Base-by-base conservation (phyloP, 2,329 filamentous ascomycete species). In the Dactylonectria estremocensis region DNA sequence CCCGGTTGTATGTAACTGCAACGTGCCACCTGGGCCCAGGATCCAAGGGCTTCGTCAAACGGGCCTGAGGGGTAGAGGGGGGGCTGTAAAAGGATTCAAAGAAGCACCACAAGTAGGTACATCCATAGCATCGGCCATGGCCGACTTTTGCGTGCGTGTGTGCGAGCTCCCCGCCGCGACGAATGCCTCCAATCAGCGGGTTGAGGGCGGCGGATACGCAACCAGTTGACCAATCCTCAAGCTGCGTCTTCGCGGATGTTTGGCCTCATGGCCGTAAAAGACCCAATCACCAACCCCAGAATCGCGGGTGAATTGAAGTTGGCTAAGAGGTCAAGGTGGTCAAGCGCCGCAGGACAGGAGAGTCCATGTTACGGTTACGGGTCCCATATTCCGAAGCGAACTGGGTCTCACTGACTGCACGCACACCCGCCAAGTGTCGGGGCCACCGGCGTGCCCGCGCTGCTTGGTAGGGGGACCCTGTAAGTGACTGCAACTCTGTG, bases 361-460 rank as follows among this genome's bases (percentile, higher is more conserved):
- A 46, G 52, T 31, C 50, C 57, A 61, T 66, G 45, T 52, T 31
- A 52, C 40, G 54, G 28, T 28, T 28, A 28, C 24, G 24, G 24
- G 24, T 28, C 45, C 24, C n/a, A 31, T n/a, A 52, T 52, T 52
- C 49, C 49, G 24, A 33, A 50, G 48, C 48, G 48, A 50, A 20
- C 49, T 28, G 10, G 49, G 33, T 10, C 28, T 52, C 8, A 52
- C 24, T 53, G 22, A 53, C 50, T 53, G n/a, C 28, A 33, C 50
- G n/a, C 57, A 56, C 46, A 28, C 35, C 56, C 68, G 53, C 46
- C n/a, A 59, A 69, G 48, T 57, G 63, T 66, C 63, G 68, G 68
- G 60, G 58, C 70, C 62, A 68, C 70, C 66, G 57, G 48, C 55
- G 48, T 56, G 60, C 64, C 56, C 56, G 49, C 60, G 58, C 66